Base-by-base conservation (phyloP, 306 rosid species). In the Cicer arietinum region DNA sequence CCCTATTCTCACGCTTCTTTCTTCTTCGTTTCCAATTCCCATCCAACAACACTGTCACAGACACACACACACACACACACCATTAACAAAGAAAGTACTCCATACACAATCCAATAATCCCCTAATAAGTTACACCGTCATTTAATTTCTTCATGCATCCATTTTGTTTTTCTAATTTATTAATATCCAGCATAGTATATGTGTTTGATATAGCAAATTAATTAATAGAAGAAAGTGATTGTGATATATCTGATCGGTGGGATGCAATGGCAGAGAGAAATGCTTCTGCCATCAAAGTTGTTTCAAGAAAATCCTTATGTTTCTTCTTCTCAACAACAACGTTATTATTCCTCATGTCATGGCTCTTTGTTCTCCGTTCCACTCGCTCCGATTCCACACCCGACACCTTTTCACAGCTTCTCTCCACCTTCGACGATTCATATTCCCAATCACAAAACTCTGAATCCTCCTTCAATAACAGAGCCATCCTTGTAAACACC, bases 311-410 rank as follows among this genome's bases (percentile, higher is more conserved):
- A 17, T 81, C 87, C 37, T 51, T 92, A 67, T 64, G 86, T 10
- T 85, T 64, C 51, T 85, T 92, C 67, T 90, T 92, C 54, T 8
- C 80, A 14, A 7, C 77, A 18, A 85, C 89, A 12, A 82, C 90
- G 8, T 20, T 83, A 8, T 30, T 92, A 47, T 92, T 90, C 67
- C 12, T 87, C 51, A 73, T 84, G 10, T 88, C 96, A 6, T 92
- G 96, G 89, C 77, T 90, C 58, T 88, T 87, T 6, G 87, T 92
- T 79, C 81, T 90, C 5, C 78, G 78, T 2, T 81, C 83, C 47
- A 81, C 85, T 7, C 74, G 90, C 9, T 78, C 91, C 1, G 80
- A 88, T 22, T 77, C 60, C 2, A 42, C 56, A 0, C 1, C 10
- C 7, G 83, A 78, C 61, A 54, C 54, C 11, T 59, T 64, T 50